phyloP scores from a whole-genome alignment of 306 rosid genomes.

The Vicia faba region DNA sequence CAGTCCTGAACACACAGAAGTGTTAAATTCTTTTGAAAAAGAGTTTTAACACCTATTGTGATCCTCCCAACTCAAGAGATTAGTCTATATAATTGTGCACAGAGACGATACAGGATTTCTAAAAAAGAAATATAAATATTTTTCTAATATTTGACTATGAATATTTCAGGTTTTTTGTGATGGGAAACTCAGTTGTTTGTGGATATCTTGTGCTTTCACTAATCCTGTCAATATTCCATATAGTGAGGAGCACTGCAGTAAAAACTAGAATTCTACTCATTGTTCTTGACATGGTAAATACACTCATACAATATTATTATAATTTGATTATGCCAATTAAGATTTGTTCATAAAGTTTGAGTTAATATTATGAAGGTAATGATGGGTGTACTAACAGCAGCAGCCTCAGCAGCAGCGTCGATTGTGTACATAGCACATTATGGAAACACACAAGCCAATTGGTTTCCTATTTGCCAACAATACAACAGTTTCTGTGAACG shows the following conservation, averaged over 20 bases:
- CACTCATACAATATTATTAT: background rate
- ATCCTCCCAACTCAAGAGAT: no score
- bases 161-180: constrained; percentile 63
- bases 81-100: no score
- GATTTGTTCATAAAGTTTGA: background rate
- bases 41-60: no score
- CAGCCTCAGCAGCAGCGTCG: constrained; percentile 61
- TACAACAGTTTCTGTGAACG: constrained; percentile 54
- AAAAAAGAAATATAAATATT: background rate
- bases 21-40: no score
- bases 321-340: background rate
- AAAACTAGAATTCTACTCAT: constrained; percentile 51
- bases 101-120: no score
- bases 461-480: constrained; percentile 60
- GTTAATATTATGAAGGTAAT: constrained; percentile 47
- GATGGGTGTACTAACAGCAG: constrained; percentile 53
- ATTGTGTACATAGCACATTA: constrained; percentile 58
- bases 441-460: constrained; percentile 54
- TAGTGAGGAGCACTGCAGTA: constrained; percentile 43
- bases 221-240: constrained; percentile 54
- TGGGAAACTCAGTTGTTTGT: constrained; percentile 59
- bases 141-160: constrained; percentile 20
- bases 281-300: constrained; percentile 62
- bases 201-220: constrained; percentile 64
- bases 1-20: no score